Percentiles rank a stretch among this genome's conserved stretches.
Evolutionary conservation across 1,284 basidiomycete genomes (phyloP).

Genomic region (Malassezia nana): DNA sequence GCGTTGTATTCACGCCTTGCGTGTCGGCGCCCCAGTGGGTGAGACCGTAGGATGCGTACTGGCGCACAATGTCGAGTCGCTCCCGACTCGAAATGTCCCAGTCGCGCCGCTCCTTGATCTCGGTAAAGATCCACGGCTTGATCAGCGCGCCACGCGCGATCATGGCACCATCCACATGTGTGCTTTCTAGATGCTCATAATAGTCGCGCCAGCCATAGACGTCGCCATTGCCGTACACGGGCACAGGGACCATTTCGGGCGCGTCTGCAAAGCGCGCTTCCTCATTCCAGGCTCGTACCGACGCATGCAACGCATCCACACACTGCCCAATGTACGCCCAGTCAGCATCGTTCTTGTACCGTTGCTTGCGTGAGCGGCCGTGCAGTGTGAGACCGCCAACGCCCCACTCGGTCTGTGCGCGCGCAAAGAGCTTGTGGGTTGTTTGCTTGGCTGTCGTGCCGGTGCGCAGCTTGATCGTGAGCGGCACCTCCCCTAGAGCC

Average conservation of each 20-base stretch:
- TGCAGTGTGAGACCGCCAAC: conserved; percentile 76
- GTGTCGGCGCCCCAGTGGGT: conserved; percentile 46
- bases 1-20: conserved; percentile 74
- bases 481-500: conserved; percentile 78
- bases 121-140: conserved; percentile 70
- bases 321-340: conserved; percentile 60
- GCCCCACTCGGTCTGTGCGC: conserved; percentile 66
- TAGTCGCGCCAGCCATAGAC: conserved; percentile 79
- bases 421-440: conserved; percentile 69
- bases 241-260: conserved; percentile 59
- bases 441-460: conserved; percentile 64
- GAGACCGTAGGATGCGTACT: conserved; percentile 36
- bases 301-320: conserved; percentile 69
- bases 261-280: conserved; percentile 25
- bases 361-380: conserved; percentile 55
- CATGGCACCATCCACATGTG: conserved; percentile 88
- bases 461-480: conserved; percentile 84
- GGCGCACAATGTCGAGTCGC: conserved; percentile 70
- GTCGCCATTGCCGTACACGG: conserved; percentile 92
- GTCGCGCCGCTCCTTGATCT: conserved; percentile 67
- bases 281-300: conserved; percentile 37
- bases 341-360: conserved; percentile 46
- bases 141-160: conserved; percentile 86
- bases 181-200: conserved; percentile 64
- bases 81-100: conserved; percentile 91